Evolutionary conservation across 257 asterid species (phyloP).

Genomic region (Prunella vulgaris): DNA sequence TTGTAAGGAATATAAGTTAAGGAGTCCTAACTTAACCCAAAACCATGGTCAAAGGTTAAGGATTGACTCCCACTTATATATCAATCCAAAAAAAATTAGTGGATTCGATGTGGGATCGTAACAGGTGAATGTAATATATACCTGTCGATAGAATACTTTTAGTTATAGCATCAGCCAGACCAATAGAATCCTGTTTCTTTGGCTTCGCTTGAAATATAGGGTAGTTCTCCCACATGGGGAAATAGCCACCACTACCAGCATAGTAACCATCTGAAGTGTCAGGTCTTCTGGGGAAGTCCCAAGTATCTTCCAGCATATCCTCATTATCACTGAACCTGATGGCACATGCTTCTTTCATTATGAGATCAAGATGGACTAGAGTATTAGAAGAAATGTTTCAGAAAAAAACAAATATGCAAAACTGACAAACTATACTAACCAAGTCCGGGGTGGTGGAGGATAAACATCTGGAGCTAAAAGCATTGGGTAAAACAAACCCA

Average conservation of each 20-base stretch:
- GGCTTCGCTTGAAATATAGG: slow-evolving; percentile 69
- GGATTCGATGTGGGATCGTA: too few relatives aligned
- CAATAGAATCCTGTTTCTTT: slow-evolving; percentile 73
- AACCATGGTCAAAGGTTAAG: too few relatives aligned
- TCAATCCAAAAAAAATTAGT: too few relatives aligned
- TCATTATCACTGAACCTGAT: slow-evolving; percentile 88
- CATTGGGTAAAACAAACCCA: slow-evolving; percentile 93
- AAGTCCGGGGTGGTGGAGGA: slow-evolving; percentile 86
- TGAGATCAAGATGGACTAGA: slow-evolving; percentile 9
- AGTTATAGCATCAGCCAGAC: slow-evolving; percentile 94
- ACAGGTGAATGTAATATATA: slow-evolving; percentile 20
- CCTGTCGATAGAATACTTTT: slow-evolving; percentile 93
- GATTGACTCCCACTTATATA: too few relatives aligned
- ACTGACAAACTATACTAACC: slow-evolving; percentile 38
- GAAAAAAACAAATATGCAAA: slow-evolving; percentile 3
- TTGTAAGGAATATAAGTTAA: too few relatives aligned
- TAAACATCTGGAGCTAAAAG: slow-evolving; percentile 92
- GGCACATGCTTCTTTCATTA: slow-evolving; percentile 9
- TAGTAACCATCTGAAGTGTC: slow-evolving; percentile 57
- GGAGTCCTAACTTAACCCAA: too few relatives aligned
- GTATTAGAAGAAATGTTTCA: background rate
- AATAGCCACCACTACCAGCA: slow-evolving; percentile 49
- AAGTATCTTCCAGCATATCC: slow-evolving; percentile 93
- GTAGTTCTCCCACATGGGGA: slow-evolving; percentile 89
- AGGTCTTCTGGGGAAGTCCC: slow-evolving; percentile 54